phyloP scores from a whole-genome alignment of 306 rosid species.

The Astragalus membranaceus region DNA sequence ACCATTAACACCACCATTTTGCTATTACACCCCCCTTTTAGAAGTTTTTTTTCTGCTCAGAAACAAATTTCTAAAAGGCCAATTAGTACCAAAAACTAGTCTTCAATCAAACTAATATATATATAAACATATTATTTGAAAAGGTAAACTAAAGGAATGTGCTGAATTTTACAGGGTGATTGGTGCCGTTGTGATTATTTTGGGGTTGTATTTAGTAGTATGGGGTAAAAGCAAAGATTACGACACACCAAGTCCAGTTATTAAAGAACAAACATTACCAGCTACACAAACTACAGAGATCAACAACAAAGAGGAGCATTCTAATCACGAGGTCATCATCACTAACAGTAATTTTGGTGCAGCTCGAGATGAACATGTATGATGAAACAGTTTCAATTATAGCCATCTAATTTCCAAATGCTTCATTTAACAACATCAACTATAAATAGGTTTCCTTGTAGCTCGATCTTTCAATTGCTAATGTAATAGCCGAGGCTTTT shows the following conservation, averaged over 20 bases:
- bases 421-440: slow-evolving; percentile 5
- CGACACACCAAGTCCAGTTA: slow-evolving; percentile 11
- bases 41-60: too few species aligned
- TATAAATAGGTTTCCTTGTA: background rate
- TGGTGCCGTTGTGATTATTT: slow-evolving; percentile 64
- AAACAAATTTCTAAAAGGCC: too few species aligned
- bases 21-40: too few species aligned
- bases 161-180: slow-evolving; percentile 46
- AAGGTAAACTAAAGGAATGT: background rate
- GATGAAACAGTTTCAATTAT: background rate
- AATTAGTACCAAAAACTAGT: background rate
- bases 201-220: slow-evolving; percentile 68
- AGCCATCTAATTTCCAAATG: background rate
- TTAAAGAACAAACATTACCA: slow-evolving; percentile 26
- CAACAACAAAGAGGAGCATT: slow-evolving; percentile 21
- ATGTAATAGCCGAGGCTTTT: slow-evolving; percentile 1
- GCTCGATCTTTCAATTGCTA: slow-evolving; percentile 10
- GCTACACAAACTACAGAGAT: slow-evolving; percentile 20
- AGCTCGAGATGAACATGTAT: background rate
- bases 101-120: too few species aligned
- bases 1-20: too few species aligned
- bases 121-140: too few species aligned
- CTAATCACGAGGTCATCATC: slow-evolving; percentile 20
- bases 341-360: slow-evolving; percentile 18
- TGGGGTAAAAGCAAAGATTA: slow-evolving; percentile 88